Conservation (phyloP, 2,329 filamentous ascomycete genomes). For the Penicillium sp. region DNA sequence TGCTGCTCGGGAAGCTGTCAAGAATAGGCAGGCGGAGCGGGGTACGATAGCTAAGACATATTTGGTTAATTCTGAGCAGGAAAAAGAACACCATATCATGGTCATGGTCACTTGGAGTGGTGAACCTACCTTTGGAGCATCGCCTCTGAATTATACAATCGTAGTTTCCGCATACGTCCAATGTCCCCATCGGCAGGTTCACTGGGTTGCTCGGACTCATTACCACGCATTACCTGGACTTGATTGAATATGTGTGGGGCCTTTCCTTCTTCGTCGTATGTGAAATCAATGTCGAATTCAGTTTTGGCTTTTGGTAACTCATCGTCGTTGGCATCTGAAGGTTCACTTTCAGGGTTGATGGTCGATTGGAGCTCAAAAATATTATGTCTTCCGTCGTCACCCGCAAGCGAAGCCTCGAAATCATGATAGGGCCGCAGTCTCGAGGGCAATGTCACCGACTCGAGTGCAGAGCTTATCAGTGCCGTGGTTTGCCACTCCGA, state of each 20-base stretch:
- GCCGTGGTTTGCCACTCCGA: constrained; percentile 83
- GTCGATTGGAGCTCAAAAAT: constrained; percentile 76
- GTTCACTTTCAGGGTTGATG: constrained; percentile 45
- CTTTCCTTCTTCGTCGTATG: constrained; percentile 31
- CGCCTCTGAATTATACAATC: constrained; percentile 38
- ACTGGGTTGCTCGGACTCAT: constrained; percentile 17
- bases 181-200: constrained; percentile 25
- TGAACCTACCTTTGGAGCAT: constrained; percentile 37
- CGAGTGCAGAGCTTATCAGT: constrained; percentile 74
- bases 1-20: constrained; percentile 77
- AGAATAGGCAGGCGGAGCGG: constrained; percentile 73
- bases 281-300: constrained; percentile 46
- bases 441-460: constrained; percentile 77
- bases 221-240: constrained; percentile 38
- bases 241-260: constrained; percentile 41
- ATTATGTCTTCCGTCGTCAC: constrained; percentile 70
- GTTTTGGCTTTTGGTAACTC: constrained; percentile 25
- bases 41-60: constrained; percentile 37
- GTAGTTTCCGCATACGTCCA: constrained; percentile 34
- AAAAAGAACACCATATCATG: not conserved
- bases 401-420: constrained; percentile 54
- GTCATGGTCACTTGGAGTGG: not conserved
- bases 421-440: constrained; percentile 52
- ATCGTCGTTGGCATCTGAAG: constrained; percentile 13
- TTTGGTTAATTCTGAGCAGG: not conserved